phyloP scores from a whole-genome alignment of 1,284 basidiomycete species.

The Puccinia brachypodii region DNA sequence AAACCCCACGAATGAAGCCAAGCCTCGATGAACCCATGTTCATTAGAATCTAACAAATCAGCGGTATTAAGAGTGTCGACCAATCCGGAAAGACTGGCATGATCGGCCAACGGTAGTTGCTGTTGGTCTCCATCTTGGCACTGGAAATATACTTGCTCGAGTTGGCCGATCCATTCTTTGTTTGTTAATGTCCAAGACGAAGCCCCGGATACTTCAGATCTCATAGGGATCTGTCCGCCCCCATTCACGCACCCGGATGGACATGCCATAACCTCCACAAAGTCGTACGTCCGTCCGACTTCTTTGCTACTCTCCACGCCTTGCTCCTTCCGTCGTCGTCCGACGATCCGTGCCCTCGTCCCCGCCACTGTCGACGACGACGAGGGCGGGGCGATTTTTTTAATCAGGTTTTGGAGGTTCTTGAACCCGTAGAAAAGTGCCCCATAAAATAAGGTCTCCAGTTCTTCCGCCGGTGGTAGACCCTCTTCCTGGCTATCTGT shows the following conservation, averaged over 20 bases:
- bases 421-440: conserved; percentile 96
- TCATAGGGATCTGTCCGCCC: conserved; percentile 78
- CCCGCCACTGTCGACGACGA: conserved; percentile 63
- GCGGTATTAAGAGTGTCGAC: background rate
- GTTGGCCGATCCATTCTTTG: conserved; percentile 35
- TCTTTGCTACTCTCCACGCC: background rate
- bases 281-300: conserved; percentile 66
- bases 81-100: background rate
- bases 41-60: background rate
- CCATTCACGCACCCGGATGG: conserved; percentile 97
- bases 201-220: conserved; percentile 57
- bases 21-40: background rate
- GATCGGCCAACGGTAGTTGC: background rate
- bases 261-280: conserved; percentile 99
- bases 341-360: background rate
- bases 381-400: conserved; percentile 82
- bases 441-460: conserved; percentile 74
- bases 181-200: background rate
- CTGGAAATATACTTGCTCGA: conserved; percentile 23
- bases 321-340: conserved; percentile 13
- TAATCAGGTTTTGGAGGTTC: conserved; percentile 94
- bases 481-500: conserved; percentile 16
- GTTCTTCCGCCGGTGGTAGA: conserved; percentile 53
- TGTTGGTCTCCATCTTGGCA: background rate
- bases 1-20: conserved; percentile 28